Evolutionary conservation across 495 filamentous ascomycete species (phyloP).

Genomic region (Aspergillus sclerotioniger): DNA sequence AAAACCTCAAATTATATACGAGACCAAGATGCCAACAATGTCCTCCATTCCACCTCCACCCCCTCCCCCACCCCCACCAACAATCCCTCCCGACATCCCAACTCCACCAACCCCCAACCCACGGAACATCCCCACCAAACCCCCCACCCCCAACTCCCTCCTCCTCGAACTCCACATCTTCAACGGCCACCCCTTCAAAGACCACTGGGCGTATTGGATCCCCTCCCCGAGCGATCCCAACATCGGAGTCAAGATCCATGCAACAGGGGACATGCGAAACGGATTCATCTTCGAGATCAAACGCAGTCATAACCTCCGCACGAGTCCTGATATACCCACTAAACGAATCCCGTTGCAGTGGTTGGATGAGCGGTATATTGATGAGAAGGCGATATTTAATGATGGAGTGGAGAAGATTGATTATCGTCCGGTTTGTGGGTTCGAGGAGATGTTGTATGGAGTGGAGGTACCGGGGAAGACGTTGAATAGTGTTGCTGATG

Average conservation of each 20-base stretch:
- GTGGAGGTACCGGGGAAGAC: slow-evolving; percentile 13
- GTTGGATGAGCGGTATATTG: slow-evolving; percentile 19
- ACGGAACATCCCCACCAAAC: no score
- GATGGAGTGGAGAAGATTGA: slow-evolving; percentile 14
- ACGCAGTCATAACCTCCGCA: slow-evolving; percentile 20
- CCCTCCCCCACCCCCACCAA: background rate
- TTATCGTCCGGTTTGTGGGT: slow-evolving; percentile 17
- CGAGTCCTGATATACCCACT: slow-evolving; percentile 11
- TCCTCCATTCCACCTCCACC: background rate
- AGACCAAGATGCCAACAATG: no score
- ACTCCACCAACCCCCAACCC: background rate
- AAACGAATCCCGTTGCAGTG: slow-evolving; percentile 27
- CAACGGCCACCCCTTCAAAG: slow-evolving; percentile 31
- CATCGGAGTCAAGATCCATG: slow-evolving; percentile 25
- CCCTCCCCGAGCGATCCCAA: slow-evolving; percentile 13
- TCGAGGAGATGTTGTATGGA: slow-evolving; percentile 17
- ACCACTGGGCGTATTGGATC: slow-evolving; percentile 34
- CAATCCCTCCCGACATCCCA: background rate
- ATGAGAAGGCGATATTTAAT: slow-evolving; percentile 25
- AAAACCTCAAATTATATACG: no score
- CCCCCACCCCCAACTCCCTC: slow-evolving; percentile 1
- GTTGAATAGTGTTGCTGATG: slow-evolving; percentile 10
- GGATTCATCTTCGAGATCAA: slow-evolving; percentile 28
- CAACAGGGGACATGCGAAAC: slow-evolving; percentile 23
- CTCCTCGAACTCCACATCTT: slow-evolving; percentile 26